Base-by-base conservation (phyloP, 2,329 filamentous ascomycete species). In the Xylaria multiplex region DNA sequence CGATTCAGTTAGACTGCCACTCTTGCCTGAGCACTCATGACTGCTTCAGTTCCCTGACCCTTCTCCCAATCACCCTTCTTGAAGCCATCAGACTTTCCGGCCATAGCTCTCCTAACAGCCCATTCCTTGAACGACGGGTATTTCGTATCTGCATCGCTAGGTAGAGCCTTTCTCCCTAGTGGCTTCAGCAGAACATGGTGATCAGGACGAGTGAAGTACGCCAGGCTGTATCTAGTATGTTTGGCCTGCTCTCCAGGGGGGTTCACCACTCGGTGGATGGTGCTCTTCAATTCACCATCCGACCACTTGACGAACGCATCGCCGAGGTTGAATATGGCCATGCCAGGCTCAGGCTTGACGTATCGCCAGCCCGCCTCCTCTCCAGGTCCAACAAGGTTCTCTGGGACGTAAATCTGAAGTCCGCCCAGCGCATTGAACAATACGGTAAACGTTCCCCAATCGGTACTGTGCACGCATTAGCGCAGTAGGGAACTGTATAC, bases 221-320 rank as follows among this genome's bases (percentile, higher is more conserved):
- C 65, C 37, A 67, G 58, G 35, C 65, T 67, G 45, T 67, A 67
- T 58, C 65, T 37, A 6, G 57, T 62, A 11, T 37, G 48, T 6
- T 67, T 67, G 3, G 62, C 65, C 53, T 67, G 65, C 2, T 64
- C 65, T 8, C 65, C 65, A 6, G 65, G 65, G 9, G 65, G 65
- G 16, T 53, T 61, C 13, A 57, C n/a, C 35, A 67, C 65, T 19
- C 65, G 65, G 46, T 67, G 65, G 22, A 67, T 65, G 43, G 65
- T 61, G 57, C 65, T 67, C 37, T 67, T 67, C 6, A 67, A 46
- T 46, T 67, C 65, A 14, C 65, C 65, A 14, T 67, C 62, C 5
- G 65, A 67, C 65, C 65, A 67, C 48, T 67, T 67, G 50, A 67
- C 65, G 50, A 67, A 67, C 42, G 65, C 65, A 54, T 67, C 65